Conservation (phyloP, 2,329 filamentous ascomycete species). For the Trichoderma koningiopsis region DNA sequence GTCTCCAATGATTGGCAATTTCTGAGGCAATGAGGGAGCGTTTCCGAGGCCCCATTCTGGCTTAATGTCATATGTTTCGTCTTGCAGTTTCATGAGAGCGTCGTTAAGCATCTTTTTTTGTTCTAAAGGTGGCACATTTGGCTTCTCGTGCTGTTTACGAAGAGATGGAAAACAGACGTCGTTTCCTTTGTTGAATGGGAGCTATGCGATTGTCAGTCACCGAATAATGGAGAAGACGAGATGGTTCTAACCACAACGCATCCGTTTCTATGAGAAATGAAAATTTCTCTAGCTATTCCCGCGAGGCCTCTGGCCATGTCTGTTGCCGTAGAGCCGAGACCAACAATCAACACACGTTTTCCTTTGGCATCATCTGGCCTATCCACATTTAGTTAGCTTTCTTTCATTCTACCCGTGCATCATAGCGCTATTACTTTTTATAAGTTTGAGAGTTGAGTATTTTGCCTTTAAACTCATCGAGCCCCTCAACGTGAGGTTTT, state of each 20-base stretch:
- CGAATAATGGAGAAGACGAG: no score
- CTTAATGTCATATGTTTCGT: neutral
- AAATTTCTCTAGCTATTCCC: constrained; percentile 30
- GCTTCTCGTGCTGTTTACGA: neutral
- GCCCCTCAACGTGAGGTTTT: neutral
- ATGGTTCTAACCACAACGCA: constrained; percentile 25
- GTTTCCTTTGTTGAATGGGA: constrained; percentile 36
- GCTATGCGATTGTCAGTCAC: constrained; percentile 36
- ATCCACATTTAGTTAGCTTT: neutral
- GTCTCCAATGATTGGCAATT: constrained; percentile 36
- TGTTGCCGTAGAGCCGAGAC: constrained; percentile 45
- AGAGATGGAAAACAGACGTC: constrained; percentile 9
- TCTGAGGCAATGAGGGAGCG: neutral
- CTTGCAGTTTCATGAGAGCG: neutral
- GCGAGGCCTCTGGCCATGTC: constrained; percentile 39
- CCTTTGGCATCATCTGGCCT: constrained; percentile 30
- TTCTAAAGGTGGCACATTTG: neutral
- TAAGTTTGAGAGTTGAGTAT: constrained; percentile 1
- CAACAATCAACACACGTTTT: constrained; percentile 48
- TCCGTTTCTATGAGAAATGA: constrained; percentile 33
- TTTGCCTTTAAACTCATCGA: neutral
- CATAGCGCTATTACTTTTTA: neutral
- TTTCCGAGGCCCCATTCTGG: constrained; percentile 13
- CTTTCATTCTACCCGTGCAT: neutral
- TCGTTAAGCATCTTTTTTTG: neutral